Evolutionary conservation across 148 eudicot species (phyloP).

Genomic region (Chenopodium album): DNA sequence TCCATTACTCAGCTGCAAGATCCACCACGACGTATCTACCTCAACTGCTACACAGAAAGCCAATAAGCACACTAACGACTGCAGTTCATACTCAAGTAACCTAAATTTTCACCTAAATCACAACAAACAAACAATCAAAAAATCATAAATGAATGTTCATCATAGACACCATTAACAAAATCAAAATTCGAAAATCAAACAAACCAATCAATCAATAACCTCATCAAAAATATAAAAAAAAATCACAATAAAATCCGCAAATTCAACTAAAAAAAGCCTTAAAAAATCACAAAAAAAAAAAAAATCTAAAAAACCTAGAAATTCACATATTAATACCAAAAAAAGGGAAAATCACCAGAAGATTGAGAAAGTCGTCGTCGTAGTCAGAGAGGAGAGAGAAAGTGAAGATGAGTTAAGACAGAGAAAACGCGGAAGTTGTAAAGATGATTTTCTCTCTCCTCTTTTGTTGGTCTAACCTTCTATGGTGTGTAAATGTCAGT

Average conservation of each 20-base stretch:
- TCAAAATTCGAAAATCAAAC: background rate
- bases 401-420: background rate
- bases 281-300: background rate
- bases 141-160: background rate
- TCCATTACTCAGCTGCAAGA: slow-evolving; percentile 46
- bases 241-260: background rate
- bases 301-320: slow-evolving; percentile 6
- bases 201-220: background rate
- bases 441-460: slow-evolving; percentile 9
- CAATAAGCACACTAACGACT: background rate
- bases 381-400: background rate
- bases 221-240: background rate
- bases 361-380: background rate
- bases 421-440: background rate
- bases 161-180: background rate
- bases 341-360: background rate
- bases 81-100: slow-evolving; percentile 19
- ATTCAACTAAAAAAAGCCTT: background rate
- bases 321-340: background rate
- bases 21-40: slow-evolving; percentile 10
- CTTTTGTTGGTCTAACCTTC: background rate
- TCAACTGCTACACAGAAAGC: slow-evolving; percentile 2
- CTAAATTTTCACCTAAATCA: slow-evolving; percentile 10
- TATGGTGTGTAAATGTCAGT: background rate
- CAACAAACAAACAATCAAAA: background rate